Percentiles rank a stretch among this genome's conserved stretches.
phyloP scores from a whole-genome alignment of 176 grass and related monocot species.

The Oryza punctata region DNA sequence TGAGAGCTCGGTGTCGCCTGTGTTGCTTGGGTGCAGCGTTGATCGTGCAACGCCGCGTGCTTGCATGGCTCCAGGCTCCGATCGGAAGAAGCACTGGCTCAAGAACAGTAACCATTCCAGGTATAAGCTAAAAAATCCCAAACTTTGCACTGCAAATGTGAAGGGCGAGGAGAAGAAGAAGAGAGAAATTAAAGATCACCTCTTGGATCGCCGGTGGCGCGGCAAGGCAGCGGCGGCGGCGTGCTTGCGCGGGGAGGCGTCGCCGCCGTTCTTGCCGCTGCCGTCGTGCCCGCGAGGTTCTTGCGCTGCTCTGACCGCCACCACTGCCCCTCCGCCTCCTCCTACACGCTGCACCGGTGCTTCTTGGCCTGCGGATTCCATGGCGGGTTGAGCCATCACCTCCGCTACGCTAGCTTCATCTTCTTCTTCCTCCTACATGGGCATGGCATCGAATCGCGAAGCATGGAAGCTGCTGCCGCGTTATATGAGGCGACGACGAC shows the following conservation, averaged over 20 bases:
- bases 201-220: slow-evolving; percentile 66
- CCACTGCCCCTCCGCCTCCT: background rate
- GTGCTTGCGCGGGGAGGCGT: slow-evolving; percentile 6
- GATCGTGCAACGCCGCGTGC: slow-evolving; percentile 35
- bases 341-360: slow-evolving; percentile 8
- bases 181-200: slow-evolving; percentile 26
- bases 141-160: background rate
- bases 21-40: slow-evolving; percentile 19
- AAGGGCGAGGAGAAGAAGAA: background rate
- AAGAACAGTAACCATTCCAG: background rate
- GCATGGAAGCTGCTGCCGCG: slow-evolving; percentile 11
- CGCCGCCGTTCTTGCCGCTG: background rate
- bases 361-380: slow-evolving; percentile 2
- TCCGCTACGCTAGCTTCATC: background rate
- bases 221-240: background rate
- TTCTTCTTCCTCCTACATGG: background rate
- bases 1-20: slow-evolving; percentile 35
- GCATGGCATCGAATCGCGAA: background rate
- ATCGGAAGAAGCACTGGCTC: slow-evolving; percentile 60
- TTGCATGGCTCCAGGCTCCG: slow-evolving; percentile 47
- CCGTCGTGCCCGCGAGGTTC: background rate
- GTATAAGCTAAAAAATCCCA: background rate
- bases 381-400: background rate
- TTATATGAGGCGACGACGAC: background rate
- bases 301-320: background rate